Conservation (phyloP, 1,284 basidiomycete genomes). For the Ustilago shanxiensis region DNA sequence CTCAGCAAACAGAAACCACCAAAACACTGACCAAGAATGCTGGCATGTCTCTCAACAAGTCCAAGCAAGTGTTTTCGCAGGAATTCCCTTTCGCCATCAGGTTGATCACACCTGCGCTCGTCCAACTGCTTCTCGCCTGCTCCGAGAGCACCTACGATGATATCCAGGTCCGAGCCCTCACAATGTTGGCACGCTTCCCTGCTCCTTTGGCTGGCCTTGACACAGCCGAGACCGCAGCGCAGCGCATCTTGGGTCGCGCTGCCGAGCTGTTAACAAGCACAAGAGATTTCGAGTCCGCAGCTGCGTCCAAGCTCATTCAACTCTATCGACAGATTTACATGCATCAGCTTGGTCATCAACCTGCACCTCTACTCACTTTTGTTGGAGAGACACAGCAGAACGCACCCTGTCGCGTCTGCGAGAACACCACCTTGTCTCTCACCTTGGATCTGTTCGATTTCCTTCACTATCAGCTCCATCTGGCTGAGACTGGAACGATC, state of each 20-base stretch:
- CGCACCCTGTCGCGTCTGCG: not conserved
- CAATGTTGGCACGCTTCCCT: constrained; percentile 57
- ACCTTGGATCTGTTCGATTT: constrained; percentile 64
- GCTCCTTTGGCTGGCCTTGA: constrained; percentile 51
- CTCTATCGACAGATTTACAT: constrained; percentile 59
- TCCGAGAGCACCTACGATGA: constrained; percentile 62
- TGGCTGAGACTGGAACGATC: constrained; percentile 53
- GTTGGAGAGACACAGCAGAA: constrained; percentile 5
- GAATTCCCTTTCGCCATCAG: constrained; percentile 46
- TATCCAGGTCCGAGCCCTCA: constrained; percentile 51
- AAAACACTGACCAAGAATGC: constrained; percentile 43
- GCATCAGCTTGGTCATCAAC: constrained; percentile 40
- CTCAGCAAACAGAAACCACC: constrained; percentile 13
- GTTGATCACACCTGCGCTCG: constrained; percentile 43
- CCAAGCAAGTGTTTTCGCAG: constrained; percentile 51
- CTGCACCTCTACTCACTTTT: constrained; percentile 30
- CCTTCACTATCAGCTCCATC: constrained; percentile 48
- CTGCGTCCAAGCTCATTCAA: constrained; percentile 53
- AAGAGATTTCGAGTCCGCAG: constrained; percentile 58
- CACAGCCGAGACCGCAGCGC: constrained; percentile 20
- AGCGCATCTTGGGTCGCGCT: constrained; percentile 44
- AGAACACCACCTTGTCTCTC: constrained; percentile 40
- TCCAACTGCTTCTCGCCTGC: constrained; percentile 54
- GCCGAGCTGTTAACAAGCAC: constrained; percentile 52
- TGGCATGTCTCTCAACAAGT: constrained; percentile 56